Evolutionary conservation across 1,284 basidiomycete genomes (phyloP).

Genomic region (Marasmius oreades): DNA sequence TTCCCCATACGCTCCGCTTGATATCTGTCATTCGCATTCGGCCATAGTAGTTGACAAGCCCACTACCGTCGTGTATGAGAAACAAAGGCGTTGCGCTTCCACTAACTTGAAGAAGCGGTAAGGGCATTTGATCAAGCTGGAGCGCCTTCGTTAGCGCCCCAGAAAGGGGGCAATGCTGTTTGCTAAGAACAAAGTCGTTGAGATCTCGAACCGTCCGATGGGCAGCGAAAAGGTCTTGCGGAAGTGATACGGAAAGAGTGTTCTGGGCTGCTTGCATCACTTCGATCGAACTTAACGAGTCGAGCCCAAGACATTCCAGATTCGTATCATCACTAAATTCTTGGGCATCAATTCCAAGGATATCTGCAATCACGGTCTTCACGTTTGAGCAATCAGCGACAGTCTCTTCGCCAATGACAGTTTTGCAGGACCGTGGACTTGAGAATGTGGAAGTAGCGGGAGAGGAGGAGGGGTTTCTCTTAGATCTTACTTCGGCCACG

Average conservation of each 20-base stretch:
- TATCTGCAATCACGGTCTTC: constrained; percentile 41
- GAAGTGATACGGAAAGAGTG: constrained; percentile 36
- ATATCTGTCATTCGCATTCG: constrained; percentile 46
- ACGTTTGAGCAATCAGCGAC: constrained; percentile 27
- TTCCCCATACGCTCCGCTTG: constrained; percentile 52
- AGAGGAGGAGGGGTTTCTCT: constrained; percentile 5
- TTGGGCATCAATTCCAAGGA: constrained; percentile 40
- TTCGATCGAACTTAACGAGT: constrained; percentile 64
- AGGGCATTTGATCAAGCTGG: constrained; percentile 27
- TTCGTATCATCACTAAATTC: constrained; percentile 41
- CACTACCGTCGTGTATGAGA: constrained; percentile 71
- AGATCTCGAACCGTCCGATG: constrained; percentile 31
- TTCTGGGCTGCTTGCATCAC: constrained; percentile 42
- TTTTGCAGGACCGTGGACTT: constrained; percentile 31
- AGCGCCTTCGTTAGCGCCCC: constrained; percentile 16
- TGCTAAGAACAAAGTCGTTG: constrained; percentile 25
- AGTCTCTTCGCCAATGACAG: constrained; percentile 31
- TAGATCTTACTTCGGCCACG: constrained; percentile 13
- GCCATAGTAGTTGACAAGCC: constrained; percentile 49
- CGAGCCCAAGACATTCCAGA: constrained; percentile 49
- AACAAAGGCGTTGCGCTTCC: constrained; percentile 41
- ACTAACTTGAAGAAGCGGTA: constrained; percentile 36
- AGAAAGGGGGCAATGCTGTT: background rate
- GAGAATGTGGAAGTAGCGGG: constrained; percentile 19
- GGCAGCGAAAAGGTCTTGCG: constrained; percentile 35